Evolutionary conservation across 345 rosid genomes (phyloP), one percentile per base, ranked within the genome.

Genomic region (Excoecaria agallocha): DNA sequence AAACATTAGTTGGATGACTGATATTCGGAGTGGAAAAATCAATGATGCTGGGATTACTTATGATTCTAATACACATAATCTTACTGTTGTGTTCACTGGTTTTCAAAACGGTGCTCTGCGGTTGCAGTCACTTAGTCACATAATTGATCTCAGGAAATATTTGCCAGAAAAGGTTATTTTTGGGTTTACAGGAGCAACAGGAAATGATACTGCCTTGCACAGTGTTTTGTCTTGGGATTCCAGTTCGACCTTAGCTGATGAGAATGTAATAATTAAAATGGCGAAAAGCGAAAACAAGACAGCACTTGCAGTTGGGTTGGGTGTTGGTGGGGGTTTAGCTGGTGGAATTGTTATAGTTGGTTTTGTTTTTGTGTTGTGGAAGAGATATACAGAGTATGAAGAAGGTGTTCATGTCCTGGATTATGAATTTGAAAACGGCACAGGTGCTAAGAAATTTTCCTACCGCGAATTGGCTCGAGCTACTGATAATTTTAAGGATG

Each of bases 21-120:
- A 79, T 71, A 85, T 89, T 0, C 80, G 55, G 68, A 15, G 66
- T 13, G 89, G 87, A 66, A 4, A 50, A 45, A 45, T 0, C 24
- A 89, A 83, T 24, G 83, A 85, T 46, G 89, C 89, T 1, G 82
- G 87, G 90, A 74, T 87, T 9, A 77, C 70, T 68, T 89, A 89
- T 74, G 78, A 86, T 38, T 82, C 93, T 46, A 39, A 77, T 8
- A 82, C 88, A n/a, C 72, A 49, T 50, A 89, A 87, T 74, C 77
- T 87, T 62, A 87, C 83, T 55, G 87, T 82, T 66, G 84, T 79
- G 46, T 77, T 85, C 12, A 83, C 82, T n/a, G 66, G 66, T 37
- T 62, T 62, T 15, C 4, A 20, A 45, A 48, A 22, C 24, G 39
- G n/a, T 12, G 50, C 39, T 48, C 49, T 3, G 12, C 38, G 4